Conservation (phyloP, 176 grass and related monocot species). For the Cenchrus americanus region DNA sequence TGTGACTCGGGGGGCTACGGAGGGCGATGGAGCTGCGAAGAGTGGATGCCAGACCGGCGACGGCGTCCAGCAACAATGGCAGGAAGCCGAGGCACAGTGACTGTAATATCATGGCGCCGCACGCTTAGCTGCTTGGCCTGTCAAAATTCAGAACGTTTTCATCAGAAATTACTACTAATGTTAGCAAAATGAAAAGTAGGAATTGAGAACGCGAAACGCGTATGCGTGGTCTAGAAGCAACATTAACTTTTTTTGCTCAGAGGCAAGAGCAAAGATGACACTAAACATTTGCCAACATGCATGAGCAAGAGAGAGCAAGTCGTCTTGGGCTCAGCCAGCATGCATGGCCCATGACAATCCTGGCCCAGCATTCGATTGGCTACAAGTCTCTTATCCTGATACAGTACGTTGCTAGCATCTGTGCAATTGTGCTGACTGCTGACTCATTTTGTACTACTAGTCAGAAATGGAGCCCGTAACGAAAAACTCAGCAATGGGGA, state of each 20-base stretch:
- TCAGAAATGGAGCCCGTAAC: no score
- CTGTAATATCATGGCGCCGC: not conserved
- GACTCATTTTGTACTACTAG: not conserved
- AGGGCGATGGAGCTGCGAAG: slow-evolving; percentile 6
- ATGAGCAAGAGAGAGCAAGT: not conserved
- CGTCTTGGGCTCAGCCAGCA: not conserved
- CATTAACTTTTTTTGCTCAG: no score
- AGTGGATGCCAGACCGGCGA: not conserved
- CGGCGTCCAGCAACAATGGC: not conserved
- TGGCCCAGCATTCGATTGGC: not conserved
- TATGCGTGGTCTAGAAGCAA: not conserved
- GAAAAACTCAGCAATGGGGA: no score
- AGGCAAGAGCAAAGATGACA: no score
- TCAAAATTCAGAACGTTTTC: not conserved
- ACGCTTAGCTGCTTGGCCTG: not conserved
- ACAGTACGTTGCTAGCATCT: not conserved
- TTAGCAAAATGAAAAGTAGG: not conserved
- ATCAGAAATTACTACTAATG: not conserved
- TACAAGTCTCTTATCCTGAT: not conserved
- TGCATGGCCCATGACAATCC: not conserved
- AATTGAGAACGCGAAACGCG: not conserved
- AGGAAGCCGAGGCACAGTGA: not conserved
- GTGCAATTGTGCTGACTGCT: not conserved
- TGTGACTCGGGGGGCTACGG: not conserved
- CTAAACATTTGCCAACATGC: no score